phyloP scores from a whole-genome alignment of 805 yeast species.

The Ogataea henricii region DNA sequence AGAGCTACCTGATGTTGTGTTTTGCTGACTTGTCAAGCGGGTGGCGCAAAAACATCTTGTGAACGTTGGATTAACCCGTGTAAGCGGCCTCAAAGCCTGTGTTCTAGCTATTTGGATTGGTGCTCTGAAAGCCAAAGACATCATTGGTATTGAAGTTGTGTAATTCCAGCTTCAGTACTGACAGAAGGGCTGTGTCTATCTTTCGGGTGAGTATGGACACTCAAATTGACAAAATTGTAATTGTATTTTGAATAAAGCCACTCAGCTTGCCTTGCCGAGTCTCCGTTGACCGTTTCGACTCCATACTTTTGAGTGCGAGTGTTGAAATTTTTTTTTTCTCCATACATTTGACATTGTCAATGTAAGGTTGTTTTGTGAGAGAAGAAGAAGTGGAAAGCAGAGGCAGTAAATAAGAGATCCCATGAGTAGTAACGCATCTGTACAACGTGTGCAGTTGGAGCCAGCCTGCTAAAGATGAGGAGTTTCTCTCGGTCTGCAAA shows the following conservation, averaged over 20 bases:
- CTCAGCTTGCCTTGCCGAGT: background rate
- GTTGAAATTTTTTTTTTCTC: constrained; percentile 6
- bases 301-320: background rate
- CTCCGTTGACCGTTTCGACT: background rate
- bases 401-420: background rate
- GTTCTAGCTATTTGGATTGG: constrained; percentile 3
- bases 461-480: too few relatives aligned
- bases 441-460: too few relatives aligned
- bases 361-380: constrained; percentile 1
- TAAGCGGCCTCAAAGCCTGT: background rate
- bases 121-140: background rate
- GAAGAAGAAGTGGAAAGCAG: background rate
- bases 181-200: too few relatives aligned
- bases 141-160: background rate
- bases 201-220: background rate
- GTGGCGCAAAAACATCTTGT: constrained; percentile 1
- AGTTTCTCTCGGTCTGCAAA: too few relatives aligned
- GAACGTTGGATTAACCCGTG: background rate
- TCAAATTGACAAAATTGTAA: background rate
- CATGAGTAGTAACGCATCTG: too few relatives aligned
- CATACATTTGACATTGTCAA: background rate
- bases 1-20: background rate
- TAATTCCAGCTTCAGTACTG: background rate
- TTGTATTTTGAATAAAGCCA: background rate
- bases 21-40: background rate